Conservation (phyloP, 2,329 filamentous ascomycete species). For the Xylaria sp. region DNA sequence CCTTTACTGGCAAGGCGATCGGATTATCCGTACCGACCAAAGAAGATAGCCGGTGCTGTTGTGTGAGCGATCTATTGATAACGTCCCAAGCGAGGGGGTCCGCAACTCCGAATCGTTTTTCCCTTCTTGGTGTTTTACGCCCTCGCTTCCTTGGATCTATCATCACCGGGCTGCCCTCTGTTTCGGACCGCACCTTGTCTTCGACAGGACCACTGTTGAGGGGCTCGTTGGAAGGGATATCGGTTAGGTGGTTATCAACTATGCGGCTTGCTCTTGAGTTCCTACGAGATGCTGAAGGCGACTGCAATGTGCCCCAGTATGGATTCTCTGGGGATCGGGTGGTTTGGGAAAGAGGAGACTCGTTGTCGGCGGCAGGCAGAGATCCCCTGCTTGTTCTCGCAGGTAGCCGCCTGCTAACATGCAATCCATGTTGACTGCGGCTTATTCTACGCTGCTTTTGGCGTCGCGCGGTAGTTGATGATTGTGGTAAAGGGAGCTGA, state of each 20-base stretch:
- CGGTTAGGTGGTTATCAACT: background rate
- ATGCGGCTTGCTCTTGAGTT: conserved; percentile 14
- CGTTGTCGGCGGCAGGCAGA: conserved; percentile 30
- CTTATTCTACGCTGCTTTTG: conserved; percentile 52
- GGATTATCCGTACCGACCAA: conserved; percentile 43
- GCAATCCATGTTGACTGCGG: conserved; percentile 49
- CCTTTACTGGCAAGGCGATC: conserved; percentile 3
- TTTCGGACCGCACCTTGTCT: background rate
- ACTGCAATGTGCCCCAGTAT: conserved; percentile 46
- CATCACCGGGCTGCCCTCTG: conserved; percentile 2
- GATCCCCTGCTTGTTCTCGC: conserved; percentile 38
- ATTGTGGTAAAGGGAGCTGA: conserved; percentile 47
- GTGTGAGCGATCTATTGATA: conserved; percentile 57
- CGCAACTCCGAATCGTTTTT: conserved; percentile 49
- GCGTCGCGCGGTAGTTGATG: conserved; percentile 48
- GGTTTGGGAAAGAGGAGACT: conserved; percentile 43
- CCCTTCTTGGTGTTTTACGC: conserved; percentile 36
- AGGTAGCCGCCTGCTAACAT: conserved; percentile 50
- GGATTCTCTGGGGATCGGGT: conserved; percentile 42
- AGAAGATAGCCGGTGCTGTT: conserved; percentile 57
- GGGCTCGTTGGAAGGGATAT: conserved; percentile 9
- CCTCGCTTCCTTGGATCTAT: conserved; percentile 25
- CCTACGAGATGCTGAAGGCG: conserved; percentile 34
- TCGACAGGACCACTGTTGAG: background rate
- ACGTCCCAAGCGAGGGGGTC: conserved; percentile 57